These are phyloP conservation scores for Penium margaritaceum DNA, from an alignment of 139 green algal species.

Conservation along the genomic window DNA sequence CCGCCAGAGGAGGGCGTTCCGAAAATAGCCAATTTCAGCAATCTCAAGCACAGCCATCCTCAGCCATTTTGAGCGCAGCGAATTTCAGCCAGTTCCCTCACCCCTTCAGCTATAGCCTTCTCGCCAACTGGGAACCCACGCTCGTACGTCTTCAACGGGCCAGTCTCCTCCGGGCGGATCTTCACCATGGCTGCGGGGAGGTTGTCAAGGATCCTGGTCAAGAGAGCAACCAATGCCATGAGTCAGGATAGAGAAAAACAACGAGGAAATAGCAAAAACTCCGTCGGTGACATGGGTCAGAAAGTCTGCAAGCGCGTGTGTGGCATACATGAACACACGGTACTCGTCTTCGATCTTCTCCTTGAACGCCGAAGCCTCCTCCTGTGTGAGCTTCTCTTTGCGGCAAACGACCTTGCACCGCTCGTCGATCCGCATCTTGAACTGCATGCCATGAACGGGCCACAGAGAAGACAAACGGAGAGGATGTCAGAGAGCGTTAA, in stretches of 20 bases:
- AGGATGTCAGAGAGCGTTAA: too few species aligned
- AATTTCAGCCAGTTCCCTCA: too few species aligned
- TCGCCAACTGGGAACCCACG: conserved; percentile 88
- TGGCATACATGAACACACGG: conserved; percentile 94
- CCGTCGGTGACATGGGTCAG: too few species aligned
- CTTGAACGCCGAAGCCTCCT: conserved; percentile 71
- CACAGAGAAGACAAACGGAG: too few species aligned
- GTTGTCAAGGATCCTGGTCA: conserved; percentile 94
- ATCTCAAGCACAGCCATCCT: too few species aligned
- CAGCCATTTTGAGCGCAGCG: too few species aligned
- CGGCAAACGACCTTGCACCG: conserved; percentile 91
- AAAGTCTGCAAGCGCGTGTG: conserved; percentile 38
- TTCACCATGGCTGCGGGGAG: conserved; percentile 87
- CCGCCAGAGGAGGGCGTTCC: too few species aligned
- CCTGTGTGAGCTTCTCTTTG: conserved; percentile 66
- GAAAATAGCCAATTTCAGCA: too few species aligned
- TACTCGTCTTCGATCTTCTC: conserved; percentile 89
- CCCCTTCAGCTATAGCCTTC: conserved; percentile 59
- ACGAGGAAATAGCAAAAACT: background rate
- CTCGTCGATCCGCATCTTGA: conserved; percentile 80
- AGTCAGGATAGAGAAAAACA: background rate
- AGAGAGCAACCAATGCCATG: background rate
- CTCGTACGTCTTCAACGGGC: conserved; percentile 83
- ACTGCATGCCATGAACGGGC: too few species aligned
- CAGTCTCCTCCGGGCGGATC: conserved; percentile 65